Conservation (phyloP, 1,139 yeast species). For the Candida sanyaensis region DNA sequence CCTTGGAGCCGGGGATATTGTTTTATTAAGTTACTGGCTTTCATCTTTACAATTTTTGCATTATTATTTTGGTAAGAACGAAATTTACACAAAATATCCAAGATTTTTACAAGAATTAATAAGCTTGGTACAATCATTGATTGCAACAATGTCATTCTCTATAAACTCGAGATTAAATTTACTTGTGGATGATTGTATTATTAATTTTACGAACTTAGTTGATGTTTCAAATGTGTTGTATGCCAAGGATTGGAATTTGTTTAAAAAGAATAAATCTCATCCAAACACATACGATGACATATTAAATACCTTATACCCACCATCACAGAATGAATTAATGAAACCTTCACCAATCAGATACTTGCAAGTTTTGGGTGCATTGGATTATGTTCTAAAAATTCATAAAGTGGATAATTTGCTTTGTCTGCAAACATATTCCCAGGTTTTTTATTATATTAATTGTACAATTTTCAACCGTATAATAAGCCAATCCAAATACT, state of each 20-base stretch:
- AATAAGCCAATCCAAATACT: slow-evolving; percentile 61
- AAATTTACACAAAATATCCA: slow-evolving; percentile 56
- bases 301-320: slow-evolving; percentile 70
- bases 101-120: slow-evolving; percentile 60
- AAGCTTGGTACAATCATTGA: slow-evolving; percentile 57
- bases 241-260: slow-evolving; percentile 76
- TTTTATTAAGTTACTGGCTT: slow-evolving; percentile 71
- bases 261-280: slow-evolving; percentile 49
- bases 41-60: slow-evolving; percentile 67
- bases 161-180: slow-evolving; percentile 60
- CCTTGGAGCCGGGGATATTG: slow-evolving; percentile 62
- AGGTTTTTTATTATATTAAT: slow-evolving; percentile 78
- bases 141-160: slow-evolving; percentile 65
- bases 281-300: slow-evolving; percentile 67
- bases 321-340: slow-evolving; percentile 58
- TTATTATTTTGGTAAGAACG: slow-evolving; percentile 61
- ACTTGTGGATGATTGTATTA: slow-evolving; percentile 61
- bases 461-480: slow-evolving; percentile 73
- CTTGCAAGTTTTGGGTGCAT: slow-evolving; percentile 85
- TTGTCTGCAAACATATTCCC: slow-evolving; percentile 74
- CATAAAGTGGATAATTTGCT: slow-evolving; percentile 79
- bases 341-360: slow-evolving; percentile 88
- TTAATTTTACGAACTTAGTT: slow-evolving; percentile 65
- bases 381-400: slow-evolving; percentile 79
- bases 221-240: slow-evolving; percentile 62